Base-by-base conservation (phyloP, 2,329 filamentous ascomycete species). In the Paecilomyces variotii region DNA sequence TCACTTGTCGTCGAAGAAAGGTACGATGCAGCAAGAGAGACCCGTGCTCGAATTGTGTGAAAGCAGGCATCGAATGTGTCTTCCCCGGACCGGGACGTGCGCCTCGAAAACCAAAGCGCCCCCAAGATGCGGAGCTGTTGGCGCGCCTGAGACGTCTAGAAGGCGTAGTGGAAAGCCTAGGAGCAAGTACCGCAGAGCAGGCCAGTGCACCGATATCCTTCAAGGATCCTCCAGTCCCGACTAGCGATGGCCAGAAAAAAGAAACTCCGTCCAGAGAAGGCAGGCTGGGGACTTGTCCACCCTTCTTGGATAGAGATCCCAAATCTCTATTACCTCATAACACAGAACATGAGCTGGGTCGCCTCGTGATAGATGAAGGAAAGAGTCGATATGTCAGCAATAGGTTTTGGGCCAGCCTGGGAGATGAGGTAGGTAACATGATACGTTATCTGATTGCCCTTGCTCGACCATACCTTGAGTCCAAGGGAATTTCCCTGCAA, bases 301-400 rank as follows among this genome's bases (percentile, higher is more conserved):
- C 57, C 27, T 14, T 57, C 14, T 30, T 59, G 53, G 61, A 66
- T 27, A 60, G 62, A 1, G 63, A 69, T 57, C 66, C 63, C 0
- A 69, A 64, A n/a, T 63, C 62, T 19, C 53, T 61, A n/a, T 57
- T 59, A 6, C 54, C 54, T 49, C 58, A 59, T n/a, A 61, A 65
- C n/a, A 57, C 72, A 9, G 76, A 79, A 59, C 74, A 73, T 54
- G 75, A 81, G 59, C 81, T 86, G 65, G 84, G 84, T 25, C 73
- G 83, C 45, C 70, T 87, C 56, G 81, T 86, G 1, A 79, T 86
- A 53, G 82, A 83, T 59, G 81, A 85, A 60, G 82, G 81, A 28
- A 78, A 79, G 60, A 85, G 81, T 64, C 76, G 82, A 55, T 86
- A 86, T 69, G 81, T 86, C 65, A 86, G 83, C 69, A 85, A 82